Evolutionary conservation across 192 early-diverging fungal species (phyloP).

Genomic region (Backusella australiensis): DNA sequence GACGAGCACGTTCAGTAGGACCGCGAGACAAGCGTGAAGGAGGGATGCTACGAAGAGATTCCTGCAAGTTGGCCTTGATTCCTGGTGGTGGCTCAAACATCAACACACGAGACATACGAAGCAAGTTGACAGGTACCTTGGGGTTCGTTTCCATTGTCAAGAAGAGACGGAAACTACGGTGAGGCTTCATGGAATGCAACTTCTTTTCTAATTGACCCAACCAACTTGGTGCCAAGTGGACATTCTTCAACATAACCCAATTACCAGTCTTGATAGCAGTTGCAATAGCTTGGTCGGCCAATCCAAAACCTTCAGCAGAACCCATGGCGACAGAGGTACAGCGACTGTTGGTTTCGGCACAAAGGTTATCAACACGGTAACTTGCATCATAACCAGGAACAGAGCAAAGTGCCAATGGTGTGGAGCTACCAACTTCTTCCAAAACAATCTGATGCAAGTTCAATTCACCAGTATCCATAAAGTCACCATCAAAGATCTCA

Average conservation of each 20-base stretch:
- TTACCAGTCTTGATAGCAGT: constrained; percentile 76
- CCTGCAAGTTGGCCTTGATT: constrained; percentile 88
- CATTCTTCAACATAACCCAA: constrained; percentile 99
- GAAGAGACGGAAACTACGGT: constrained; percentile 89
- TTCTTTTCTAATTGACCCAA: constrained; percentile 94
- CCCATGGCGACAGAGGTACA: constrained; percentile 95
- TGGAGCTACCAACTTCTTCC: constrained; percentile 68
- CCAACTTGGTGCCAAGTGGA: constrained; percentile 95
- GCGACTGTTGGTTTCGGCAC: constrained; percentile 54
- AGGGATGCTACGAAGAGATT: constrained; percentile 73
- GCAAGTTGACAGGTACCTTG: constrained; percentile 89
- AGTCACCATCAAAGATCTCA: constrained; percentile 60
- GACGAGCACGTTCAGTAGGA: constrained; percentile 83
- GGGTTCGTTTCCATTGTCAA: constrained; percentile 98
- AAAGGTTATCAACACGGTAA: constrained; percentile 90
- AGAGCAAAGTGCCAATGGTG: constrained; percentile 90
- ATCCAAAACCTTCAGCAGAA: constrained; percentile 86
- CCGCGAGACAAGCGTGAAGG: constrained; percentile 52
- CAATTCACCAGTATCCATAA: constrained; percentile 60
- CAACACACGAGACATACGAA: constrained; percentile 86
- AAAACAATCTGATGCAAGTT: constrained; percentile 67
- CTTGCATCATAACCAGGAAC: constrained; percentile 96
- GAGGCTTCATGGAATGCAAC: constrained; percentile 81
- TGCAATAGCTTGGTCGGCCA: constrained; percentile 90
- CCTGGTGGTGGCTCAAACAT: constrained; percentile 97